Base-by-base conservation (phyloP, 2,329 filamentous ascomycete genomes). In the Emmonsiellopsis sp. region DNA sequence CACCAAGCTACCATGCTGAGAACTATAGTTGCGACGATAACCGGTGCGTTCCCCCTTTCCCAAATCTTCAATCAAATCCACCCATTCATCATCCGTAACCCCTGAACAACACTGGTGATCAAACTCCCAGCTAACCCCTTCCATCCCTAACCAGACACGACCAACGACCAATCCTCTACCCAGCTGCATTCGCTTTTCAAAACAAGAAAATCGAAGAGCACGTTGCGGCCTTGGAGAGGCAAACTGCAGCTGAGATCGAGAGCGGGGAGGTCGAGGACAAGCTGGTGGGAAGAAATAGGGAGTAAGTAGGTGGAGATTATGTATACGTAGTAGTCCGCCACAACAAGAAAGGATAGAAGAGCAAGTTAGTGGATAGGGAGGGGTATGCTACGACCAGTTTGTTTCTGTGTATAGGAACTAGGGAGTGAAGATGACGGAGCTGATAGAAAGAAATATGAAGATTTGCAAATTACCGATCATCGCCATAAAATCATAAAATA, bases 1-100 rank as follows among this genome's bases (percentile, higher is more conserved):
- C 79, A 1, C 79, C 79, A 0, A 71, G 74, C 0, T 67, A 79
- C 35, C 80, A 82, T 55, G 59, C 70, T 32, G 57, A 59, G n/a
- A 50, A 42, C 30, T 54, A 54, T 31, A 54, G 52, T 34, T 49
- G 45, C 9, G 52, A 54, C 26, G 52, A 54, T 37, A 54, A 54
- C 42, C 38, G 52, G 42, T 54, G 16, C 15, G 51, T 41, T 11
- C n/a, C 2, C 42, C 20, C 31, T 11, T 30, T 1, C 42, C 20
- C 31, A 41, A 3, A 41, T 15, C 20, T 55, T 53, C n/a, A 51
- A 46, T 20, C 30, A 11, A n/a, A 34, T 38, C 5, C 26, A 4
- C 6, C 35, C 35, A 26, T 6, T n/a, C 34, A 40, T n/a, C 35
- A 49, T 38, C 30, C n/a, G 31, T 15, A 48, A 13, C 32, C 32